Evolutionary conservation across 179 eudicot genomes (phyloP).

Genomic region (Gypsophila paniculata): DNA sequence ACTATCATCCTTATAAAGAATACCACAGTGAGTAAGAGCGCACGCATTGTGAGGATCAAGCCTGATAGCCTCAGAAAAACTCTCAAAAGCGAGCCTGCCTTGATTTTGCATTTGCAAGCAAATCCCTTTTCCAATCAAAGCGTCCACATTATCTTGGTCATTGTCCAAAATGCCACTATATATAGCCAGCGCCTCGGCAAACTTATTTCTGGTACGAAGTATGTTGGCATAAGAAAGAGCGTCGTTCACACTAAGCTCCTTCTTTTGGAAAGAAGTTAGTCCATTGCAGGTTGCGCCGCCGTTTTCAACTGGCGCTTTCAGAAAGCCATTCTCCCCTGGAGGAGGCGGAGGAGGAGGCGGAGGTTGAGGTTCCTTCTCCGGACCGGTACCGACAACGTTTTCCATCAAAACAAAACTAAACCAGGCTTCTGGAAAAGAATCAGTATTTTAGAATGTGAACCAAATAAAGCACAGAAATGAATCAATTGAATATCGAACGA

Average conservation of each 20-base stretch:
- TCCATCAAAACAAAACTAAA: slow-evolving; percentile 44
- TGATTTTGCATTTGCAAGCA: slow-evolving; percentile 84
- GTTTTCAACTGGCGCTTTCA: slow-evolving; percentile 29
- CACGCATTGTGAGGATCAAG: slow-evolving; percentile 90
- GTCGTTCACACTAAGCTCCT: slow-evolving; percentile 52
- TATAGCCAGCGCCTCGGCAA: slow-evolving; percentile 69
- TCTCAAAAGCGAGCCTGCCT: slow-evolving; percentile 72
- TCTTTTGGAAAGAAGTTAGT: slow-evolving; percentile 27
- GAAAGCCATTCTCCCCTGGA: slow-evolving; percentile 45
- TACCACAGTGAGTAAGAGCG: slow-evolving; percentile 89
- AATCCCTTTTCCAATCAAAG: slow-evolving; percentile 89
- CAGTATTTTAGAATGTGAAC: slow-evolving; percentile 2
- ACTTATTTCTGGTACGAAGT: slow-evolving; percentile 89
- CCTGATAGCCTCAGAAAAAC: slow-evolving; percentile 79
- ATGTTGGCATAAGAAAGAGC: slow-evolving; percentile 71
- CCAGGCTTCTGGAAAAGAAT: slow-evolving; percentile 24
- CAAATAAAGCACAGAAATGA: not conserved
- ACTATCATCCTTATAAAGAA: slow-evolving; percentile 86
- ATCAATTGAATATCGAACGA: too few relatives aligned
- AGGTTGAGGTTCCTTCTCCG: slow-evolving; percentile 44
- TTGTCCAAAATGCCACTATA: slow-evolving; percentile 72
- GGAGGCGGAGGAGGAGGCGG: not conserved
- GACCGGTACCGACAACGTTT: slow-evolving; percentile 43
- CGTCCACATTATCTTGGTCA: slow-evolving; percentile 70
- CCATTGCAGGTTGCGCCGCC: slow-evolving; percentile 35